Evolutionary conservation across 805 yeast genomes (phyloP).

Genomic region (Candida quercuum): DNA sequence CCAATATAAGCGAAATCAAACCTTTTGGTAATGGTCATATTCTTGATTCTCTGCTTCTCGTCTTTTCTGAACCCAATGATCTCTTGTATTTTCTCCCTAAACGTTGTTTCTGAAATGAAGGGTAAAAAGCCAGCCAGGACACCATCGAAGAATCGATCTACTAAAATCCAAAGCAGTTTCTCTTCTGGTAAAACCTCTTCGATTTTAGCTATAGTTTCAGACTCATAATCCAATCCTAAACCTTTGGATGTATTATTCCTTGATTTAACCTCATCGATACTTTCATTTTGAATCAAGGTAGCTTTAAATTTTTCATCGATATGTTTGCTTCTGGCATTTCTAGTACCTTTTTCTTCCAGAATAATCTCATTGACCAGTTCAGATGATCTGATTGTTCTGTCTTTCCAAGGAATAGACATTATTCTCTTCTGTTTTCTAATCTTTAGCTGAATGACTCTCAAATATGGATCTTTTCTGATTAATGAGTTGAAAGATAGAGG

Average conservation of each 20-base stretch:
- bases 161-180: constrained; percentile 17
- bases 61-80: constrained; percentile 12
- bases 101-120: constrained; percentile 20
- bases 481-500: constrained; percentile 27
- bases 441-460: constrained; percentile 20
- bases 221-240: constrained; percentile 11
- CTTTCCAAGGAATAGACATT: constrained; percentile 4
- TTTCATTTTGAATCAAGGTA: constrained; percentile 31
- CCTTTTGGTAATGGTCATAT: constrained; percentile 13
- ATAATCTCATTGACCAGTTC: constrained; percentile 17
- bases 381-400: constrained; percentile 2
- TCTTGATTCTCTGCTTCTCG: constrained; percentile 3
- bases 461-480: constrained; percentile 26
- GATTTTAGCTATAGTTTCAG: constrained; percentile 16
- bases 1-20: constrained; percentile 24
- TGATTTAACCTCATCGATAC: constrained; percentile 29
- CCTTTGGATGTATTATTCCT: constrained; percentile 6
- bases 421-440: constrained; percentile 24
- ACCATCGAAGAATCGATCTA: constrained; percentile 17
- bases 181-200: constrained; percentile 19
- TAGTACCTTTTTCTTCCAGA: constrained; percentile 11
- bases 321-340: constrained; percentile 7
- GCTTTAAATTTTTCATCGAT: constrained; percentile 26
- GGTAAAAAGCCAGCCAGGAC: constrained; percentile 19
- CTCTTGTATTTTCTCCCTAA: constrained; percentile 12